Evolutionary conservation across 1,139 yeast species (phyloP), one percentile per base, ranked within the genome.

Genomic region (Saccharomycopsis hybrid): DNA sequence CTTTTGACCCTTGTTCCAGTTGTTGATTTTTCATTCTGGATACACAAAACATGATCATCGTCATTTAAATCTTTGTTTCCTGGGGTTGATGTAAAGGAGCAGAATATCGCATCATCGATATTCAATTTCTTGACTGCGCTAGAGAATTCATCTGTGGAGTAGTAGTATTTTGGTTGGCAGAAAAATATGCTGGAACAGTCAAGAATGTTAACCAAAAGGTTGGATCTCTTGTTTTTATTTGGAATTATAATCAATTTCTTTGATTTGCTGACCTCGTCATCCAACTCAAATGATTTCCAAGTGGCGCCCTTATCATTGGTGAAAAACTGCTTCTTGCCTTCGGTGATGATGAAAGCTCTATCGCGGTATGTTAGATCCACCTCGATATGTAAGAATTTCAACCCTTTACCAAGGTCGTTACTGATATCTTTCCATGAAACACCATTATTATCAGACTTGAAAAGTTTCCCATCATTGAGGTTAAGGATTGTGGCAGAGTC

Each of bases 401-500:
- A 57, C 11, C 62, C 64, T 3, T 58, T 50, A 2, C 57, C 61
- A 39, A 58, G 50, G 24, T 58, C 58, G n/a, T 54, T 65, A 51
- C 58, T 67, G 46, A 75, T 63, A 11, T 58, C 57, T 0, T 63
- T 56, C 83, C 86, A 85, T 0, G 69, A 60, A 24, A 62, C 69
- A 5, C 94, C 94, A 56, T 81, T 79, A 60, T 85, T 76, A 13
- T 62, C 66, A 0, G 90, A 81, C 7, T 74, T 58, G 40, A 56
- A 65, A 2, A 80, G 62, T 3, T 56, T 51, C 0, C 64, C 61
- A 9, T 55, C 56, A 25, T 69, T 69, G 43, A 72, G 62, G 9
- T 70, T 66, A 39, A 84, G 57, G 4, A 82, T 60, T 18, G 68
- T 68, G 2, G 77, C 59, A 0, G 85, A 76, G 59, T 80, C 85